Evolutionary conservation across 176 grass and related monocot species (phyloP).

Genomic region (Oryza nivara): DNA sequence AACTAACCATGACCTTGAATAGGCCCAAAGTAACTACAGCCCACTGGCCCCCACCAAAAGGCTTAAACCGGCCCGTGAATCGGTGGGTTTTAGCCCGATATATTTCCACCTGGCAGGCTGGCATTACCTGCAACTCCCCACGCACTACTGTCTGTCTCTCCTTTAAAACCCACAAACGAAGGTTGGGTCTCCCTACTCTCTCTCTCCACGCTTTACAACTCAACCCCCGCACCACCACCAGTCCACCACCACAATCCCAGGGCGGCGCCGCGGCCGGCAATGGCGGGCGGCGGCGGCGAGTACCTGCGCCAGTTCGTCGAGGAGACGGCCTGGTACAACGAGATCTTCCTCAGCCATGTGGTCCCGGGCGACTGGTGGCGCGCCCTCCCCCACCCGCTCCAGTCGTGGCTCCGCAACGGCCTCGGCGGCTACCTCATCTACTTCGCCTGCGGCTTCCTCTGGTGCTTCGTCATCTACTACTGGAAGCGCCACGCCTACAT

Average conservation of each 20-base stretch:
- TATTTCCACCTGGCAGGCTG: no score
- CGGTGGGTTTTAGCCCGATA: no score
- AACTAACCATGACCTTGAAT: no score
- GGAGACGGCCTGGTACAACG: constrained; percentile 90
- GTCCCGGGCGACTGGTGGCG: constrained; percentile 67
- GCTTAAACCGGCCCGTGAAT: no score
- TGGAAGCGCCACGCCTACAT: constrained; percentile 92
- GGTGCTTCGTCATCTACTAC: constrained; percentile 95
- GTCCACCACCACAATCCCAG: constrained; percentile 1
- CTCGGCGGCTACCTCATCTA: constrained; percentile 71
- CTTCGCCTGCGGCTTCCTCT: constrained; percentile 80
- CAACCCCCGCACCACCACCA: background rate
- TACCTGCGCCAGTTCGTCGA: constrained; percentile 64
- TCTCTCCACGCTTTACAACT: constrained; percentile 10
- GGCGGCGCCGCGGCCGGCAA: constrained; percentile 33
- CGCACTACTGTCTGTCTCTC: background rate
- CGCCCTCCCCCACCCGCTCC: constrained; percentile 68
- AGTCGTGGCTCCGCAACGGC: constrained; percentile 95
- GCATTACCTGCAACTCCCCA: no score
- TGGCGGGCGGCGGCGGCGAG: constrained; percentile 38
- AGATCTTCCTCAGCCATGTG: constrained; percentile 65
- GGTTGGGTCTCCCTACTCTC: background rate
- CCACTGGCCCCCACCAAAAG: no score
- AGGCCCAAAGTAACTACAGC: no score
- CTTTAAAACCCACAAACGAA: constrained; percentile 22